A percentile compares a stretch with the other conserved stretches of the same genome.
phyloP scores from a whole-genome alignment of 495 filamentous ascomycete species.

The Penicillium cataractarum region DNA sequence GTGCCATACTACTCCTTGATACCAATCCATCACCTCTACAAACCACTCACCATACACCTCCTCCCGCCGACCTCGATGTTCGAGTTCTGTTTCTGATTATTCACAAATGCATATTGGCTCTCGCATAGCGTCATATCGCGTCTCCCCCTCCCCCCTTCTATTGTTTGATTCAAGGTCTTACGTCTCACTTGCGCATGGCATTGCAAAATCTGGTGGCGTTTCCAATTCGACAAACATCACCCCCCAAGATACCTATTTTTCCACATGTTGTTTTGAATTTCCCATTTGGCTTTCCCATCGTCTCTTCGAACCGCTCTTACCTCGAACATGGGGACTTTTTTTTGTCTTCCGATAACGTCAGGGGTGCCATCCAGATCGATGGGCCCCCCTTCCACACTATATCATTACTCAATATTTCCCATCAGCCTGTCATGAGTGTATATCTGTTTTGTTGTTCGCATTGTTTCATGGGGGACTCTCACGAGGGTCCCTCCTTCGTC shows the following conservation, averaged over 20 bases:
- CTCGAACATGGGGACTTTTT: conserved; percentile 1
- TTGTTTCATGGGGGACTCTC: neutral
- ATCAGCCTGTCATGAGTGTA: conserved; percentile 39
- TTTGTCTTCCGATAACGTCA: conserved; percentile 9
- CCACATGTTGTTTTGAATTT: conserved; percentile 34
- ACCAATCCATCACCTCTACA: conserved; percentile 21
- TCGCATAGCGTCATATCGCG: conserved; percentile 50
- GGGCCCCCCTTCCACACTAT: conserved; percentile 14
- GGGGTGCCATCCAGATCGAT: neutral
- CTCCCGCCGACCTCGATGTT: conserved; percentile 28
- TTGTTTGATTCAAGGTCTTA: conserved; percentile 35
- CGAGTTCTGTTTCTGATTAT: conserved; percentile 38
- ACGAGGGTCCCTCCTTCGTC: neutral
- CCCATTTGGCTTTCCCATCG: conserved; percentile 21
- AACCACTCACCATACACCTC: neutral
- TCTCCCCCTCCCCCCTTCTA: conserved; percentile 25
- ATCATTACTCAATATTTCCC: conserved; percentile 29
- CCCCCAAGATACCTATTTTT: conserved; percentile 51
- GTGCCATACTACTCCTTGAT: conserved; percentile 75
- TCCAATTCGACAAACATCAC: conserved; percentile 32
- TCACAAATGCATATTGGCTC: conserved; percentile 44
- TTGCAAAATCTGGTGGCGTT: conserved; percentile 50
- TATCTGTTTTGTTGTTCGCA: conserved; percentile 13
- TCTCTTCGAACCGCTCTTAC: conserved; percentile 17
- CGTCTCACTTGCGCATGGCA: conserved; percentile 47